phyloP scores from a whole-genome alignment of 306 rosid species.

The Adenanthera pavonina region DNA sequence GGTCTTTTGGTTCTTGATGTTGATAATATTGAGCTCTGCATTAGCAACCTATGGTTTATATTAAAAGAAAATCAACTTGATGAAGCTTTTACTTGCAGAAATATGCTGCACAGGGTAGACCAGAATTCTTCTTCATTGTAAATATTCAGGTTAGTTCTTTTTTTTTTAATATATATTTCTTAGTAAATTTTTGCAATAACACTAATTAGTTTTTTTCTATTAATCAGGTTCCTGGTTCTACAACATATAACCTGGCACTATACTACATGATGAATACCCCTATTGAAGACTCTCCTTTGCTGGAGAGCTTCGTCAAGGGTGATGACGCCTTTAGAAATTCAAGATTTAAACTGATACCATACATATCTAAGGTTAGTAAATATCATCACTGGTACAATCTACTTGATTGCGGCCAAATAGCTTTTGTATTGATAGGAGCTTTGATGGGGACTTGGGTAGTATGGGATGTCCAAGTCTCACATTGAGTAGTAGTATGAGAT shows the following conservation, averaged over 20 bases:
- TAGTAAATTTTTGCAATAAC: slow-evolving; percentile 1
- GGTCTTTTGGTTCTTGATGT: slow-evolving; percentile 35
- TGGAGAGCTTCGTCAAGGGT: slow-evolving; percentile 77
- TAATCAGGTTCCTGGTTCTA: slow-evolving; percentile 82
- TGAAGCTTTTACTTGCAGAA: slow-evolving; percentile 56
- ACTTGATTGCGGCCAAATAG: slow-evolving; percentile 33
- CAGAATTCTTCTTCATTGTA: slow-evolving; percentile 87
- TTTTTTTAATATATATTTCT: slow-evolving; percentile 10
- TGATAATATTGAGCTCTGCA: slow-evolving; percentile 25
- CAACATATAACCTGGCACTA: slow-evolving; percentile 72
- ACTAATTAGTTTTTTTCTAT: slow-evolving; percentile 29
- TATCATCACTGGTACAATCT: not conserved
- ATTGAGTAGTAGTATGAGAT: no score
- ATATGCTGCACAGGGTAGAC: slow-evolving; percentile 76
- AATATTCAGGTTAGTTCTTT: slow-evolving; percentile 72
- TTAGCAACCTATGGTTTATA: slow-evolving; percentile 31
- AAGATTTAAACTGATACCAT: slow-evolving; percentile 95
- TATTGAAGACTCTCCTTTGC: slow-evolving; percentile 70
- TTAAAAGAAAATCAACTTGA: slow-evolving; percentile 36
- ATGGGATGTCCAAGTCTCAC: no score
- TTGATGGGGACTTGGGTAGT: no score
- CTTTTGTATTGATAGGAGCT: not conserved
- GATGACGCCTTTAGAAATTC: slow-evolving; percentile 85
- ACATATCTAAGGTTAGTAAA: slow-evolving; percentile 79
- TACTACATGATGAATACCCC: slow-evolving; percentile 90